Evolutionary conservation across 208 protist species (phyloP), one percentile per base, ranked within the genome.

Genomic region (Trypanosoma mega): DNA sequence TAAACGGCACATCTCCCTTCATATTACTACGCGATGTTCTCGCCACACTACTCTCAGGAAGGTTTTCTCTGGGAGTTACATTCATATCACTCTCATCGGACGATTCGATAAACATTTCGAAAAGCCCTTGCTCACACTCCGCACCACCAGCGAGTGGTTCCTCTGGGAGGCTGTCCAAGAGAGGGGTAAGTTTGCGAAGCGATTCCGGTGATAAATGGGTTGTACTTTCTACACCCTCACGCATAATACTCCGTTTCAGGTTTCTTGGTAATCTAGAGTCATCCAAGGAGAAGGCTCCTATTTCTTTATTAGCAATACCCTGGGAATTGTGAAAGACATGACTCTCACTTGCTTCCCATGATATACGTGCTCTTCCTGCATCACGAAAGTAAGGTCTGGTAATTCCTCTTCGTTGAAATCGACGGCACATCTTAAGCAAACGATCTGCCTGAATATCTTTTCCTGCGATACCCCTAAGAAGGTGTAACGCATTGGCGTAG

Each of bases 1-100:
- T 54, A n/a, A 85, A 64, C 1, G 84, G 84, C 23, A 88, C 41
- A 18, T 85, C 84, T 1, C 79, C 63, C 12, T 54, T 61, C 29
- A 24, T 23, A 47, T 41, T 61, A 26, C 63, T 36, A 14, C 47
- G 54, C 2, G 21, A 4, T 16, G 44, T 26, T 5, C 31, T 23
- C 18, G 48, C 34, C 27, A 54, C 46, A 23, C 36, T 45, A 44
- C 50, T 24, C 24, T 7, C 27, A 24, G 23, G 8, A 29, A n/a
- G 0, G 3, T 53, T 24, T 18, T 18, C 49, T 20, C 9, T 7
- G 0, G 53, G 23, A 20, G 44, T 27, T 29, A 5, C 55, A 30
- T 66, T 45, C 7, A 61, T 50, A 44, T 59, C 49, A 1, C 73
- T 58, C 21, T 76, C 61, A 39, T 73, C 47, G 8, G 36, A 48